phyloP scores from a whole-genome alignment of 495 filamentous ascomycete species.

The Hamigera avellanea region DNA sequence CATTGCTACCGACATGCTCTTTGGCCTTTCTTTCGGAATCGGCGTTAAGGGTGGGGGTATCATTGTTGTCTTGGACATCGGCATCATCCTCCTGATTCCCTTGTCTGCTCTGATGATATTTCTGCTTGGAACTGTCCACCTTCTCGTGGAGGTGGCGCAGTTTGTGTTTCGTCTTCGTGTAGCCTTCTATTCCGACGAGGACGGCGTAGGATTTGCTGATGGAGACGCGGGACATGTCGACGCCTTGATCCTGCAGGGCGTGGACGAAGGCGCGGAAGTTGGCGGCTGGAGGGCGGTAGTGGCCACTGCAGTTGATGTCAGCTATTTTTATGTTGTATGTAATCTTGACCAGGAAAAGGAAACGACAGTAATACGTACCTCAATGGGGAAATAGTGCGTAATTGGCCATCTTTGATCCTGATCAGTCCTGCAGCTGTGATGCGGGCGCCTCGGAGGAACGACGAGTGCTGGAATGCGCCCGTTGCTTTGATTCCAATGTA shows the following conservation, averaged over 20 bases:
- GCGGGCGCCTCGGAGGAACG: constrained; percentile 71
- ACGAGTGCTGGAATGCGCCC: constrained; percentile 83
- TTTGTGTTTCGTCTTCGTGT: constrained; percentile 49
- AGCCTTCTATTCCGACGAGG: constrained; percentile 72
- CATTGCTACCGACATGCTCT: too few relatives aligned
- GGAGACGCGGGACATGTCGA: constrained; percentile 65
- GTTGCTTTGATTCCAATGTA: constrained; percentile 87
- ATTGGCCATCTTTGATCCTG: constrained; percentile 66
- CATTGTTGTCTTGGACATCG: not conserved
- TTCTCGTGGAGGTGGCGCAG: constrained; percentile 35
- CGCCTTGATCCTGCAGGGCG: constrained; percentile 57
- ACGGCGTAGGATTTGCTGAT: constrained; percentile 75
- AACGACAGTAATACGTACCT: constrained; percentile 11
- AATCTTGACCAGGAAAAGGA: constrained; percentile 1
- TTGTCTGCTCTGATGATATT: constrained; percentile 5
- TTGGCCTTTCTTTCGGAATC: too few relatives aligned
- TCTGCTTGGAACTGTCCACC: constrained; percentile 13
- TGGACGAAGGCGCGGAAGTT: constrained; percentile 76
- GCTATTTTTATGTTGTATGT: too few relatives aligned
- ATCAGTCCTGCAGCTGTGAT: constrained; percentile 79
- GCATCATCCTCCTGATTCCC: not conserved
- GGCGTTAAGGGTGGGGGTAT: not conserved
- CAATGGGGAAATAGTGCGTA: constrained; percentile 41
- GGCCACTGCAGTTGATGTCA: constrained; percentile 46
- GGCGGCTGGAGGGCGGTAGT: constrained; percentile 70